Evolutionary conservation across 2,329 filamentous ascomycete genomes (phyloP), one percentile per base, ranked within the genome.

Genomic region (Orbilia javanica): DNA sequence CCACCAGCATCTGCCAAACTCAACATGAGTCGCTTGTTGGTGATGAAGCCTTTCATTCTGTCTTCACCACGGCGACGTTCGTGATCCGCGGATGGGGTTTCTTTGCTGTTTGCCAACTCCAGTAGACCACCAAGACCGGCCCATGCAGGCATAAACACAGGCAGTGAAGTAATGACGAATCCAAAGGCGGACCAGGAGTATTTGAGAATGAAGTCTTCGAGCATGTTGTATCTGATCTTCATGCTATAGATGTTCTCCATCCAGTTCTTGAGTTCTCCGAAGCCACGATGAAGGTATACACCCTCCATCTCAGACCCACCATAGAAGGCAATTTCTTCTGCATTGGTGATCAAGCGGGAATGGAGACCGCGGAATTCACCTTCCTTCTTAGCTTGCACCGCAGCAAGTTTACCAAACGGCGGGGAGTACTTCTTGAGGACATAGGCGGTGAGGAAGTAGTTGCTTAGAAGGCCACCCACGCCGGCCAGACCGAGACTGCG

Each of bases 191-290:
- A 98, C 96, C 96, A 99, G 80, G 93, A 96, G 83, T 99, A 99
- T 84, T 99, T 99, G 76, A 99, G 86, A 60, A 99, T 93, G 82
- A 99, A 97, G 83, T 99, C 96, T 83, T 99, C 96, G 0, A 99
- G 90, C 86, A 99, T 99, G 83, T 98, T 99, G 86, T 99, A 99
- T 15, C 94, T 91, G 80, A 99, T 97, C 85, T 97, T 97, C 80
- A 98, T 90, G 84, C 94, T 94, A 85, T 99, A 99, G 80, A 99
- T 97, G 52, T 93, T 92, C 84, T 99, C 96, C 95, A 99, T 98
- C 93, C 94, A 97, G 79, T 89, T 91, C 84, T 96, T 96, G 29
- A 99, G 87, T 55, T 95, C 96, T 83, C 91, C 93, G 86, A 97
- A 99, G 81, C 96, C 94, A 82, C 90, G 91, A 82, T 97, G 93